These are phyloP conservation scores for Plasmodium coatneyi DNA, from an alignment of 169 alveolate genomes.

Conservation along the genomic window DNA sequence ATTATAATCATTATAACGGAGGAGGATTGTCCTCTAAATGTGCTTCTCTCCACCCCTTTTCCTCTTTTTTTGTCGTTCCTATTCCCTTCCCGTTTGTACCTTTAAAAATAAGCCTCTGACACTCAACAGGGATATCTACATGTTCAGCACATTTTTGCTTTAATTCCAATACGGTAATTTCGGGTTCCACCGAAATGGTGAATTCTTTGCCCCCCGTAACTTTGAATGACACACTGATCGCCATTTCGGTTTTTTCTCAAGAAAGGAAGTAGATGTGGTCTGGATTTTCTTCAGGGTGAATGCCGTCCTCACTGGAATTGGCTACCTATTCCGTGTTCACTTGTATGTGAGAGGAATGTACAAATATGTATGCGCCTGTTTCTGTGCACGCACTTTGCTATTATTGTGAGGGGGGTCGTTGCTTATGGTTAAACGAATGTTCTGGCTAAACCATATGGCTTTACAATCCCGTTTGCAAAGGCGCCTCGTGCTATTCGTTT, in stretches of 20 bases:
- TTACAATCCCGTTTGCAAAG: not conserved
- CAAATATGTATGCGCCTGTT: not conserved
- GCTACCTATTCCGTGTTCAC: not conserved
- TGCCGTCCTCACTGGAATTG: not conserved
- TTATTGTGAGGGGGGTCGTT: not conserved
- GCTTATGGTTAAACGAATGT: not conserved
- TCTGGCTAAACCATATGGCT: not conserved
- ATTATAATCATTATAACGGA: not conserved
- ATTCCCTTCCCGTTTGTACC: slow-evolving; percentile 66
- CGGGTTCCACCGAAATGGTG: slow-evolving; percentile 78
- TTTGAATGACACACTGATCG: slow-evolving; percentile 81
- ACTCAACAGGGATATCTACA: slow-evolving; percentile 83
- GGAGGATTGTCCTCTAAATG: not conserved
- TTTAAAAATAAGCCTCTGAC: slow-evolving; percentile 88
- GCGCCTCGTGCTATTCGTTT: not conserved
- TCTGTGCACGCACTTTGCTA: not conserved
- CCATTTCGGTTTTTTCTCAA: slow-evolving; percentile 13
- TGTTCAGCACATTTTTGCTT: slow-evolving; percentile 84
- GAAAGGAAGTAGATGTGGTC: not conserved
- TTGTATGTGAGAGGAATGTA: not conserved
- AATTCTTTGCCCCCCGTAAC: slow-evolving; percentile 88
- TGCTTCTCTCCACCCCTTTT: not conserved
- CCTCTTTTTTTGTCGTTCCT: no score
- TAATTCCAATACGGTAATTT: slow-evolving; percentile 80
- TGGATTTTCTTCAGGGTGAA: not conserved